These are phyloP conservation scores for Lipomyces chichibuensis DNA, from an alignment of 805 yeast species.

Conservation along the genomic window DNA sequence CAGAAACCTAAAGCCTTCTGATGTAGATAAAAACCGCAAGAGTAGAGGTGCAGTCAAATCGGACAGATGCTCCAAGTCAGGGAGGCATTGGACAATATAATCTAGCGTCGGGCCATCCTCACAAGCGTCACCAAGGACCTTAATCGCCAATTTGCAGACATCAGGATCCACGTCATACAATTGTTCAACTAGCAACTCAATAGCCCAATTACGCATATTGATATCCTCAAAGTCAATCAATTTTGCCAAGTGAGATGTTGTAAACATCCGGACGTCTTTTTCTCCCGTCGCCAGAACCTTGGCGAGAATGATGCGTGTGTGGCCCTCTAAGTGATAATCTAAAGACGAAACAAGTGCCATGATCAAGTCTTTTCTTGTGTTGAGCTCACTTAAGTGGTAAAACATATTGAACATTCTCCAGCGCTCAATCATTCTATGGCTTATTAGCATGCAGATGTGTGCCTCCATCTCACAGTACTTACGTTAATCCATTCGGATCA, in stretches of 20 bases:
- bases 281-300: constrained; percentile 65
- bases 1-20: constrained; percentile 71
- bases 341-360: constrained; percentile 61
- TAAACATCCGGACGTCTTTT: constrained; percentile 55
- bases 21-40: constrained; percentile 63
- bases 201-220: constrained; percentile 48
- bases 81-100: constrained; percentile 56
- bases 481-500: constrained; percentile 60
- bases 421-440: constrained; percentile 58
- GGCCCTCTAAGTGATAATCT: constrained; percentile 63
- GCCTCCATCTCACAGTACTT: not conserved
- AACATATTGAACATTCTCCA: constrained; percentile 86
- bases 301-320: constrained; percentile 65
- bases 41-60: constrained; percentile 60
- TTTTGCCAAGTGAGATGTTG: constrained; percentile 57
- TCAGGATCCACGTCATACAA: constrained; percentile 66
- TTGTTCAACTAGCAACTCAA: constrained; percentile 63
- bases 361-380: constrained; percentile 60
- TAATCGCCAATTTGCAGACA: constrained; percentile 61
- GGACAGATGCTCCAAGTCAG: constrained; percentile 59
- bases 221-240: constrained; percentile 21
- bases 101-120: constrained; percentile 51
- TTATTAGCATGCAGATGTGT: not conserved
- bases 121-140: constrained; percentile 57
- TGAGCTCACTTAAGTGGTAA: constrained; percentile 64